Conservation (phyloP, 257 asterid genomes). For the Ocimum tenuiflorum region DNA sequence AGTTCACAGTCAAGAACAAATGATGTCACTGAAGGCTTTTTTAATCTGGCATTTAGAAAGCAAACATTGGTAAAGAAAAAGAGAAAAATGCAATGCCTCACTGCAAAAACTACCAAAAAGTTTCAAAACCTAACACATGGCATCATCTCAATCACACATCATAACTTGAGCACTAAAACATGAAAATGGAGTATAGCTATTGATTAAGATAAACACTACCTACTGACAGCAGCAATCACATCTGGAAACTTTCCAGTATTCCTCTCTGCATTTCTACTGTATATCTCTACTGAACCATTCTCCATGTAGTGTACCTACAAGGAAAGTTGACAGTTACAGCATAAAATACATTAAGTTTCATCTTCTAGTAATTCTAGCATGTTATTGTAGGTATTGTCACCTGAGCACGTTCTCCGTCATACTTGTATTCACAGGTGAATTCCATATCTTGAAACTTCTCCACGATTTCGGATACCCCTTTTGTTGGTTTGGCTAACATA, state of each 20-base stretch:
- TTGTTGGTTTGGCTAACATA: conserved; percentile 96
- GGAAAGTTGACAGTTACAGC: conserved; percentile 11
- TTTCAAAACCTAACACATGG: background rate
- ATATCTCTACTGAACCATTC: conserved; percentile 84
- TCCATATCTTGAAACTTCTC: conserved; percentile 87
- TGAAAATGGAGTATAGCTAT: conserved; percentile 2
- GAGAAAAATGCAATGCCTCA: background rate
- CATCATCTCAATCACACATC: background rate
- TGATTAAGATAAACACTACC: conserved; percentile 41
- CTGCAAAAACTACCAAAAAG: background rate
- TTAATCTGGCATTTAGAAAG: conserved; percentile 54
- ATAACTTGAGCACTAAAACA: background rate
- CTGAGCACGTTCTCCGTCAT: conserved; percentile 99
- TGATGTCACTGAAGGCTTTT: conserved; percentile 58
- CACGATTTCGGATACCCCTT: conserved; percentile 88
- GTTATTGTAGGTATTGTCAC: conserved; percentile 33
- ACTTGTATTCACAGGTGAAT: conserved; percentile 95
- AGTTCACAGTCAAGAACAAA: conserved; percentile 96
- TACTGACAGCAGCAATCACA: conserved; percentile 63
- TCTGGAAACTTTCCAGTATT: conserved; percentile 96
- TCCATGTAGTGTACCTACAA: conserved; percentile 82
- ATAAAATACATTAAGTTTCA: background rate
- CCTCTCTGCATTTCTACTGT: conserved; percentile 92
- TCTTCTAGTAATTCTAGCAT: conserved; percentile 5
- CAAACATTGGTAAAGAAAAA: conserved; percentile 13